phyloP scores from a whole-genome alignment of 768 basidiomycete species.

The Boletus sensibilis region DNA sequence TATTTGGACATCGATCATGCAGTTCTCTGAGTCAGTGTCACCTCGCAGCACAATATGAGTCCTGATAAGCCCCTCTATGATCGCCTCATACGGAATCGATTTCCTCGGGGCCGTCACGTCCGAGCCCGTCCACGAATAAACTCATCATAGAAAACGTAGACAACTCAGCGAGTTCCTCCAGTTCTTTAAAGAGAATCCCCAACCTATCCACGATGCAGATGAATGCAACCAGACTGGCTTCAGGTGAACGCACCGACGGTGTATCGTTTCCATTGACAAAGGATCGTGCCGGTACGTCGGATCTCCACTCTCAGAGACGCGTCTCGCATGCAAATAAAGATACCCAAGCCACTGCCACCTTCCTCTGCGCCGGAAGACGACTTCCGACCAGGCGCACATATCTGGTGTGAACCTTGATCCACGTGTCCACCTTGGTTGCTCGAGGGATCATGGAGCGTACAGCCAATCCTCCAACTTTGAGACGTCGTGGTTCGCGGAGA shows the following conservation, averaged over 20 bases:
- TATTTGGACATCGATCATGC: background rate
- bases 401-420: background rate
- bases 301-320: background rate
- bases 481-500: background rate
- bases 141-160: too few species aligned
- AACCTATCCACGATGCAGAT: background rate
- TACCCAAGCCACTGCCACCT: background rate
- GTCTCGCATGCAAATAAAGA: background rate
- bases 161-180: background rate
- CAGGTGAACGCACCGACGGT: background rate
- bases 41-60: too few species aligned
- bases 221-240: background rate
- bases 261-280: background rate
- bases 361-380: background rate
- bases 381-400: background rate
- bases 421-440: background rate
- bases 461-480: background rate
- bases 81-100: too few species aligned
- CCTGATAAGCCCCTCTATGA: too few species aligned
- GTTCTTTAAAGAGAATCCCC: background rate
- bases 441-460: background rate
- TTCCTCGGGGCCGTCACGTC: too few species aligned
- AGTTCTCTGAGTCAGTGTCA: too few species aligned
- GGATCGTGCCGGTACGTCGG: background rate
- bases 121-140: too few species aligned